Percentiles rank a stretch among this genome's conserved stretches.
These are phyloP conservation scores for Nyssa sinensis DNA, from an alignment of 148 eudicot species.

Conservation along the genomic window DNA sequence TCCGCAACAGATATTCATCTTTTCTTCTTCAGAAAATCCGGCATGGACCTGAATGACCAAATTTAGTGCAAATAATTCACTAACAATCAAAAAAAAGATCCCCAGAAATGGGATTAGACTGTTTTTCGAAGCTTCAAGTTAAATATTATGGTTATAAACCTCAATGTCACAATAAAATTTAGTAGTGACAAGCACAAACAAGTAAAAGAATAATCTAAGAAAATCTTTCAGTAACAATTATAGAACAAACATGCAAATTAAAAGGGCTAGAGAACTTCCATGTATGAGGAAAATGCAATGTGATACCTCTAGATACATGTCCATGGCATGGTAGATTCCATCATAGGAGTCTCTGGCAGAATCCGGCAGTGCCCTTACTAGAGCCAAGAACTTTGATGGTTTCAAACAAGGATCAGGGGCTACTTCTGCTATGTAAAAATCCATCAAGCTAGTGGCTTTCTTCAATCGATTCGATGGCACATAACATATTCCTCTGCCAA, in stretches of 20 bases:
- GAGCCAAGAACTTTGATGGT: constrained; percentile 60
- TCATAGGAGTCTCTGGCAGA: constrained; percentile 65
- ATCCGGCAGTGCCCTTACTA: constrained; percentile 60
- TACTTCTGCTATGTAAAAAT: constrained; percentile 69
- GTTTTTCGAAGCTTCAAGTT: neutral
- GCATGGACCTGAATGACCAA: constrained; percentile 54
- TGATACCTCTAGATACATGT: constrained; percentile 74
- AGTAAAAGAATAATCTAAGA: neutral
- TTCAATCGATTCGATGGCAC: constrained; percentile 32
- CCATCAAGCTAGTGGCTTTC: constrained; percentile 58
- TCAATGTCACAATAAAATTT: neutral
- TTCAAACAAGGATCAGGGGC: constrained; percentile 75
- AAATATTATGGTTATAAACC: neutral
- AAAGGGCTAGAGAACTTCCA: neutral
- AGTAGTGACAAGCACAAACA: neutral
- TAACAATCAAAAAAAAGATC: neutral
- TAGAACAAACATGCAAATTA: neutral
- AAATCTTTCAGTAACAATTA: neutral
- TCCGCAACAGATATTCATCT: constrained; percentile 44
- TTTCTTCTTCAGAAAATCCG: constrained; percentile 67
- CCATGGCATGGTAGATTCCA: constrained; percentile 61
- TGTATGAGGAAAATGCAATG: neutral
- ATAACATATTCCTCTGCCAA: constrained; percentile 23
- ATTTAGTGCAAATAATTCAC: neutral
- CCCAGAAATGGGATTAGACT: no score